Evolutionary conservation across 305 asterid species (phyloP), one percentile per base, ranked within the genome.

Genomic region (Caryopteris hybrid): DNA sequence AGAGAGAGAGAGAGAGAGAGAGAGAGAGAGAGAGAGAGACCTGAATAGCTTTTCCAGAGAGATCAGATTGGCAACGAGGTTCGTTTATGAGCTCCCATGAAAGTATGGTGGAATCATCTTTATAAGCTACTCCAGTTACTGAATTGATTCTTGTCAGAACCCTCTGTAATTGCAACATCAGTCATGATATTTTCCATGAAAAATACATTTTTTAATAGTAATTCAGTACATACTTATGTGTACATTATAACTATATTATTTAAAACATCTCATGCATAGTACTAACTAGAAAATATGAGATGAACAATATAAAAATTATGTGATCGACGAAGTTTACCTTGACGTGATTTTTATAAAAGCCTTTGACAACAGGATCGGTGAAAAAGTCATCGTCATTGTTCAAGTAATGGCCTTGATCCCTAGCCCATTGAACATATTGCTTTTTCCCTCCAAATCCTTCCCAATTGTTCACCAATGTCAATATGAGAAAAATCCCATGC

Each of bases 1-100:
- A 31, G n/a, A n/a, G n/a, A n/a, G n/a, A n/a, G n/a, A n/a, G n/a
- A n/a, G n/a, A n/a, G n/a, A n/a, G n/a, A n/a, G n/a, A n/a, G n/a
- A n/a, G n/a, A n/a, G n/a, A n/a, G 18, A 41, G 22, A 43, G 34
- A 29, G 65, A 68, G 41, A 11, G 36, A 11, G 31, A 61, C 93
- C 74, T 86, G 89, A 25, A 87, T 34, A 6, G 78, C 6, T 79
- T 81, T 85, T 22, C 86, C 87, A 29, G 87, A 81, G 25, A 79
- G 80, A 62, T 86, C 86, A 1, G 83, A 68, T 64, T 69, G 79
- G 73, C 81, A 77, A 62, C 89, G 87, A 39, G 91, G 85, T 69
- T 87, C 90, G 50, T 87, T 87, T 72, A 87, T 83, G 23, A 87
- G 74, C 64, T 87, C 94, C 88, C 87, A 84, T 61, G 85, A 81